Base-by-base conservation (phyloP, 106 monocot genomes). In the Dactylorhiza incarnata region DNA sequence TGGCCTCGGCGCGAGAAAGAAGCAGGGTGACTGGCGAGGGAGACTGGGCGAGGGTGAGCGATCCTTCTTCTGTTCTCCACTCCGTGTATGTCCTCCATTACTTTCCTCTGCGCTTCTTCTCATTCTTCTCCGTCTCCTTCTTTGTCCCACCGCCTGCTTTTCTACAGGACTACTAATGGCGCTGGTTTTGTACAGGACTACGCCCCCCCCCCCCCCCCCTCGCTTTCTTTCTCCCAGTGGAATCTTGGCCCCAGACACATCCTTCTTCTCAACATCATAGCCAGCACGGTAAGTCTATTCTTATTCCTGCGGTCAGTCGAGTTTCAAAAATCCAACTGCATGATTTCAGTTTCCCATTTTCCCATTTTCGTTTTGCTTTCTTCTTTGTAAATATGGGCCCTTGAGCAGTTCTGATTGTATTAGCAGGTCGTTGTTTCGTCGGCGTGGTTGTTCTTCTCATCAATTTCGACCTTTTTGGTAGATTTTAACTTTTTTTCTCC, bases 381-480 rank as follows among this genome's bases (percentile, higher is more conserved):
- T 53, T 45, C n/a, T 20, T 47, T 15, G 47, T 62, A 14, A 13
- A 20, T 59, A 48, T 48, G 58, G 61, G 0, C n/a, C 15, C 11
- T 29, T 26, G 26, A 65, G 26, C 65, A 65, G n/a, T 26, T 65
- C 25, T 45, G 68, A 45, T 45, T 45, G 29, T 45, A 1, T 68
- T 79, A 69, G 25, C 78, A 94, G 94, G 85, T 62, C 24, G 94
- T 85, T 0, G 76, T 94, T 71, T 91, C 94, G 1, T 74, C 87
- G 9, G 83, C 87, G 0, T 91, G 91, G 87, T 45, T 94, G 11
- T 89, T 91, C 75, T 78, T 91, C 62, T 87, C 91, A 16, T 89
- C 91, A 7, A 91, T 94, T 71, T 91, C 94, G 0, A 76, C 91
- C 52, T 77, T 94, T 76, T 53, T 91, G 90, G 91, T 91, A 9